Evolutionary conservation across 2,329 filamentous ascomycete genomes (phyloP).

Genomic region (Apiospora hydei): DNA sequence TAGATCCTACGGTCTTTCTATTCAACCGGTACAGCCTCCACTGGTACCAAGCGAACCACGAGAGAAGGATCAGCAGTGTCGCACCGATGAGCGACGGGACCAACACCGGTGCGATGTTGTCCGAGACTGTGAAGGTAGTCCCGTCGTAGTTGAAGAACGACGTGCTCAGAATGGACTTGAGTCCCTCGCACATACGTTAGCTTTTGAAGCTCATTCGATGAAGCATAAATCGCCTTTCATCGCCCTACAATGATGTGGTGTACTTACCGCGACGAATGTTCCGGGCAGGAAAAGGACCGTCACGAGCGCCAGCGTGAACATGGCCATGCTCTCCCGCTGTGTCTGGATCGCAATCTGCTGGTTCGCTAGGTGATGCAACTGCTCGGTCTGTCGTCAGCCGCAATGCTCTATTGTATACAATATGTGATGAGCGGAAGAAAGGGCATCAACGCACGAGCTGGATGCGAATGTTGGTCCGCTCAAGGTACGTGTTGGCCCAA

Average conservation of each 20-base stretch:
- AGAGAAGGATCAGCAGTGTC: not conserved
- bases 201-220: not conserved
- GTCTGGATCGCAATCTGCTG: not conserved
- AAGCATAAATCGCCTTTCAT: too few species aligned
- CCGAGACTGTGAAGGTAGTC: not conserved
- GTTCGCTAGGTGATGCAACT: not conserved
- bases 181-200: not conserved
- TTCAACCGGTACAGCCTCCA: not conserved
- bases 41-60: not conserved
- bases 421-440: not conserved
- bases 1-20: too few species aligned
- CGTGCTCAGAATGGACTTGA: not conserved
- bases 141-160: not conserved
- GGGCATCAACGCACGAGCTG: not conserved
- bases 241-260: too few species aligned
- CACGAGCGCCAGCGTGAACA: not conserved
- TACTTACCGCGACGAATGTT: not conserved
- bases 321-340: not conserved
- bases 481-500: not conserved
- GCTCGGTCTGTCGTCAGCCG: not conserved
- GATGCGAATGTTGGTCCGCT: not conserved
- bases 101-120: not conserved
- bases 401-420: not conserved
- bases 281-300: not conserved
- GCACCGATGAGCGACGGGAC: not conserved